A percentile compares a stretch with the other conserved stretches of the same genome.
Evolutionary conservation across 2,329 filamentous ascomycete species (phyloP).

Genomic region (Fusarium musae): DNA sequence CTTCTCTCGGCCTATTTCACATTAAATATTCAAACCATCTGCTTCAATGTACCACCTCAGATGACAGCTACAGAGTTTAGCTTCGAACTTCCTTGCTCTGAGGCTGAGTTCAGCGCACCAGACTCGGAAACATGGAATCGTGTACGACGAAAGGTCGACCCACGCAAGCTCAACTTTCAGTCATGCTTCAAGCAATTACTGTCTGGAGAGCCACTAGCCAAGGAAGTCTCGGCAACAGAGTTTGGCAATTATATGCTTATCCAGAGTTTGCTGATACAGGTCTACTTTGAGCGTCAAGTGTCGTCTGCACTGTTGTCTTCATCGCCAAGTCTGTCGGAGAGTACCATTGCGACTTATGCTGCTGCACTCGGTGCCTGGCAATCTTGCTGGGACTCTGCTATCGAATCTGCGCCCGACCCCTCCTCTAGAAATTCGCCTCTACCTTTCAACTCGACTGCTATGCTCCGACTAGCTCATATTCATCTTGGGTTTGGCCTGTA

Average conservation of each 20-base stretch:
- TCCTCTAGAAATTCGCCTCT: background rate
- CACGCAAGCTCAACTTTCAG: background rate
- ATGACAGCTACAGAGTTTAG: background rate
- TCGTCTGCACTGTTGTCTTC: background rate
- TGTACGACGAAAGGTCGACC: background rate
- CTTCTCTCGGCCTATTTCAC: background rate
- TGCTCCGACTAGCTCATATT: background rate
- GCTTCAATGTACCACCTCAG: background rate
- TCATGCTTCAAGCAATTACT: background rate
- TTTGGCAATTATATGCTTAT: conserved; percentile 31
- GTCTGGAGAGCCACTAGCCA: background rate
- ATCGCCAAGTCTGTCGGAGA: background rate
- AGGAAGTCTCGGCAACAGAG: conserved; percentile 9
- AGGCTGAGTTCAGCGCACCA: background rate
- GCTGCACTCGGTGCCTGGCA: background rate
- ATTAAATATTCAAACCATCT: background rate
- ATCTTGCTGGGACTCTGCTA: background rate
- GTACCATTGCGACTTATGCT: background rate
- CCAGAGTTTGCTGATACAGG: conserved; percentile 17
- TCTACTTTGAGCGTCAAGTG: conserved; percentile 20
- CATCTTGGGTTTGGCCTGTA: background rate
- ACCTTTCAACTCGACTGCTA: conserved; percentile 1
- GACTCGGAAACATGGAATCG: background rate
- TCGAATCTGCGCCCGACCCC: background rate
- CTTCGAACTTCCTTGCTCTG: background rate